These are phyloP conservation scores for Aspergillus proliferans DNA, from an alignment of 2,329 filamentous ascomycete species.

Conservation along the genomic window DNA sequence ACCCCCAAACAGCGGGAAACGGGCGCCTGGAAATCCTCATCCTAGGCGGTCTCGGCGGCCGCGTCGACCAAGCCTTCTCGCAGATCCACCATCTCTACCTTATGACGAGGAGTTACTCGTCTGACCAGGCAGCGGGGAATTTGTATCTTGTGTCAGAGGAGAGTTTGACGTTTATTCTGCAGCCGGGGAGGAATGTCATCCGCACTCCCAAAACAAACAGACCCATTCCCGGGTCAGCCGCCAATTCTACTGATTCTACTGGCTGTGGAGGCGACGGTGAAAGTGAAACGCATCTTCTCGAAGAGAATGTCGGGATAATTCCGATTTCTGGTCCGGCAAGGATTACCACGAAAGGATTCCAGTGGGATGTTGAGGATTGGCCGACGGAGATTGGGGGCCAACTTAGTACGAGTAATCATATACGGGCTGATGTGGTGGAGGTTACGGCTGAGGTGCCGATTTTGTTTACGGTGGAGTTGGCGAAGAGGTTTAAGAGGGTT, in stretches of 20 bases:
- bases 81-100: slow-evolving; percentile 77
- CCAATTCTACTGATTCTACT: background rate
- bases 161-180: slow-evolving; percentile 77
- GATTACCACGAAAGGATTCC: slow-evolving; percentile 74
- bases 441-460: slow-evolving; percentile 60
- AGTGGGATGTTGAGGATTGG: slow-evolving; percentile 89
- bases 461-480: slow-evolving; percentile 67
- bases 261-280: background rate
- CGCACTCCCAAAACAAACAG: slow-evolving; percentile 47
- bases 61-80: slow-evolving; percentile 87
- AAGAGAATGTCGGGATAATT: slow-evolving; percentile 76
- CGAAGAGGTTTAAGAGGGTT: slow-evolving; percentile 29
- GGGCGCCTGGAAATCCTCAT: slow-evolving; percentile 61
- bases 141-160: slow-evolving; percentile 77
- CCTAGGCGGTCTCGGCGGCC: slow-evolving; percentile 77
- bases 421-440: slow-evolving; percentile 55
- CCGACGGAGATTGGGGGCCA: slow-evolving; percentile 66
- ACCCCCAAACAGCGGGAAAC: slow-evolving; percentile 1
- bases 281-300: slow-evolving; percentile 26
- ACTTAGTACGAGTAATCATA: slow-evolving; percentile 76
- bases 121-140: slow-evolving; percentile 38
- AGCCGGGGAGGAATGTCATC: slow-evolving; percentile 61
- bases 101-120: slow-evolving; percentile 20
- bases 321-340: slow-evolving; percentile 70
- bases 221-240: slow-evolving; percentile 6